Base-by-base conservation (phyloP, 441 rosid species). In the Gossypium gossypioides region DNA sequence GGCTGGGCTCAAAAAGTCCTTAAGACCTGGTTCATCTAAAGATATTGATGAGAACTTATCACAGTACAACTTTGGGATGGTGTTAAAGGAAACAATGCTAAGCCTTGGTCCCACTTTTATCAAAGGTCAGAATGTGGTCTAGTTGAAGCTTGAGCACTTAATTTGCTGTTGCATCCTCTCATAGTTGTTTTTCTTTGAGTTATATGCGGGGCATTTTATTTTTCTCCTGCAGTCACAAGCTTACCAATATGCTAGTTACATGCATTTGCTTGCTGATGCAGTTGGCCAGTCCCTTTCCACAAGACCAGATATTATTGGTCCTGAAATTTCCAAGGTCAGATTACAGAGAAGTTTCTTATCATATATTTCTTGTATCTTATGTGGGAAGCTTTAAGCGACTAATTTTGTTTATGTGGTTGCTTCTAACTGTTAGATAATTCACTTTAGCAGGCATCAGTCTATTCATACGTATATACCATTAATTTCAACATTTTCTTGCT, bases 231-330 rank as follows among this genome's bases (percentile, higher is more conserved):
- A 76, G 77, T 79, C 70, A 73, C 76, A 79, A 71, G 76, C 79
- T 78, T 77, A 68, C 68, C 68, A 65, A 74, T 67, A 65, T 67
- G 68, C 81, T 78, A 82, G 75, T 84, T 76, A 78, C 75, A 61
- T 76, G 77, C 71, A 60, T 84, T 85, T 86, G 84, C 81, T 80
- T 86, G 72, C 76, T 85, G 74, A 75, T 87, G 86, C 95, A 94
- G 97, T 91, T 86, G 97, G 97, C 68, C 98, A 94, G 82, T 91
- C 98, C 22, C 91, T 94, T 76, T 89, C 98, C 77, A 94, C 98
- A 0, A 86, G 98, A 81, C 98, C 97, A 56, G 98, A 94, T 82
- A 85, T 94, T 70, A 90, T 87, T 68, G 97, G 98, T 77, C 74
- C 92, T 71, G 97, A 90, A 81, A 88, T 85, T 79, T 80, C 96